Conservation (phyloP, 495 filamentous ascomycete species). For the Hypomontagnella monticulosa region DNA sequence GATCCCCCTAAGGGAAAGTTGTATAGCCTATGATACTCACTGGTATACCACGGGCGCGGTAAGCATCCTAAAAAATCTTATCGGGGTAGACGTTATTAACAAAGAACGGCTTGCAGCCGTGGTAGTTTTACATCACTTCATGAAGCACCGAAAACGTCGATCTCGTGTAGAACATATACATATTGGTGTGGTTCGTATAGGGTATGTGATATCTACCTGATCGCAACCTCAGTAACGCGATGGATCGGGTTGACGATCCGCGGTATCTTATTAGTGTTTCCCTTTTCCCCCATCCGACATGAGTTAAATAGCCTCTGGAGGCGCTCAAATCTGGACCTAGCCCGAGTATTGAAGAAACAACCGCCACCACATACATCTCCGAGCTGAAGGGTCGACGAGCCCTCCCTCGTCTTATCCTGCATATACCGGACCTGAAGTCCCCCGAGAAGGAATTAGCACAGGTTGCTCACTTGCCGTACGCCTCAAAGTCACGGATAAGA, state of each 20-base stretch:
- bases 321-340: conserved; percentile 10
- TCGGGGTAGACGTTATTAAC: too few species aligned
- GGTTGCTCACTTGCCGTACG: conserved; percentile 39
- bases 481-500: conserved; percentile 15
- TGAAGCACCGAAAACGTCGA: neutral
- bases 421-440: conserved; percentile 25
- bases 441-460: conserved; percentile 22
- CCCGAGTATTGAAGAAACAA: conserved; percentile 11
- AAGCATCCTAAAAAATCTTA: too few species aligned
- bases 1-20: too few species aligned
- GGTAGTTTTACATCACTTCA: neutral
- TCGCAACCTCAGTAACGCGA: neutral
- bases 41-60: too few species aligned
- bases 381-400: neutral
- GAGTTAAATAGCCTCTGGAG: conserved; percentile 9
- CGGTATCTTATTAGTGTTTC: neutral
- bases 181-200: conserved; percentile 18
- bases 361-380: conserved; percentile 2
- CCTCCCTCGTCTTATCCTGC: conserved; percentile 8
- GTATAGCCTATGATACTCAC: too few species aligned
- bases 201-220: neutral
- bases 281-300: too few species aligned
- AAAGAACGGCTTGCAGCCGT: too few species aligned
- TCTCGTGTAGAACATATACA: conserved; percentile 27
- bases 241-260: neutral